Evolutionary conservation across 805 yeast genomes (phyloP), one percentile per base, ranked within the genome.

Genomic region (Hanseniaspora guilliermondii): DNA sequence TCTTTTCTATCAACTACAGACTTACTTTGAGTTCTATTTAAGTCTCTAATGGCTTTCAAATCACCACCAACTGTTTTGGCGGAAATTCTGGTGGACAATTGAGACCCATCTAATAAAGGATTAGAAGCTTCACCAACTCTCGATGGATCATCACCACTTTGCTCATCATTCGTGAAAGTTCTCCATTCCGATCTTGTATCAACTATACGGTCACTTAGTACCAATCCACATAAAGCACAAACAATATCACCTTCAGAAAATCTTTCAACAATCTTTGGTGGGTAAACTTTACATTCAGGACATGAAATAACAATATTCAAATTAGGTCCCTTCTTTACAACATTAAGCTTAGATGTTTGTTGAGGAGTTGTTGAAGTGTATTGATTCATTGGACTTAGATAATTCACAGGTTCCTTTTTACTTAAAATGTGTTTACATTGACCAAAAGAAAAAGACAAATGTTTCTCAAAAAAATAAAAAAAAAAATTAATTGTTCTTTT

Each of bases 61-160:
- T 89, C 94, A 40, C 91, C 95, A 44, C 87, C 94, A 38, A 87
- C 86, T 19, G 84, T 88, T 56, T 82, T 81, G 25, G 57, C 53
- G 27, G 96, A 85, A 57, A 93, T 93, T 74, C 89, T 82, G 4
- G 98, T 91, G 16, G 94, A 87, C 55, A 91, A 79, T 68, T 89
- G 94, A 61, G 85, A 91, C 21, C 94, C 85, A 64, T 89, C 97
- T 60, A 93, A 75, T 53, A 89, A 72, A 9, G 97, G 96, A 65
- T 89, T 89, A 17, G 88, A 82, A 5, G 97, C 97, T 65, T 89
- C 97, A 68, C 98, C 98, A 59, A 91, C 98, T 85, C 98, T 97
- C 60, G 93, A 83, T 4, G 98, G 98, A 67, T 91, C 98, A 68
- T 88, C 97, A 62, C 95, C 95, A 61, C 91, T 93, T 68, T 91